These are phyloP conservation scores for Sarocladium strictum DNA, from an alignment of 2,329 filamentous ascomycete species.

Conservation along the genomic window DNA sequence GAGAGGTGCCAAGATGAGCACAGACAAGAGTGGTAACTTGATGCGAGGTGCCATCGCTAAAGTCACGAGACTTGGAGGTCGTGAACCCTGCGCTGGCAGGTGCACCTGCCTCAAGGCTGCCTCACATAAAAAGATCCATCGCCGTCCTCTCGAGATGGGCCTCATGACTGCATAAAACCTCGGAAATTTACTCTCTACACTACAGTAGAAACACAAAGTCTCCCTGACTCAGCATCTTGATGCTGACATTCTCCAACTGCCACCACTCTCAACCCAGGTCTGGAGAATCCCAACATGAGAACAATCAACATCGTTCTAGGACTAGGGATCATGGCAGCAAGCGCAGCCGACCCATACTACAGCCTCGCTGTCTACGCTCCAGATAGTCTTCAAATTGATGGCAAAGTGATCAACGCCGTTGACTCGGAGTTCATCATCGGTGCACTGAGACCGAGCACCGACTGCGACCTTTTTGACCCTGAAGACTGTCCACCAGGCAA, in stretches of 20 bases:
- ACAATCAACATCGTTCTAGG: background rate
- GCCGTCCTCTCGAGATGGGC: background rate
- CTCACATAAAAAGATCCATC: background rate
- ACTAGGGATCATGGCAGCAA: background rate
- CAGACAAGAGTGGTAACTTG: background rate
- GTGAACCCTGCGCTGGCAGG: background rate
- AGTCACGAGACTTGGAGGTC: background rate
- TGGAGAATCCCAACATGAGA: too few species aligned
- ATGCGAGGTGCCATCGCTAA: background rate
- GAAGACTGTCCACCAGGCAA: conserved; percentile 21
- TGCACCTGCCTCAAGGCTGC: background rate
- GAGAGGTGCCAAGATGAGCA: too few species aligned
- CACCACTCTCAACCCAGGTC: too few species aligned
- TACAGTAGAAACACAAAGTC: too few species aligned
- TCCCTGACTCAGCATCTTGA: too few species aligned
- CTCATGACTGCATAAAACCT: too few species aligned
- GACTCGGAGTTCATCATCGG: conserved; percentile 22
- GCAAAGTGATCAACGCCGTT: conserved; percentile 21
- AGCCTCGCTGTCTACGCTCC: conserved; percentile 21
- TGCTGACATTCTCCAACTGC: too few species aligned
- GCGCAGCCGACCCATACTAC: conserved; percentile 16
- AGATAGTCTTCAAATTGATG: conserved; percentile 15
- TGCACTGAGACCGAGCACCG: conserved; percentile 18
- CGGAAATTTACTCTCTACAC: too few species aligned
- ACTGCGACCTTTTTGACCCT: conserved; percentile 17